Percentiles rank a stretch among this genome's conserved stretches.
These are phyloP conservation scores for Artemisia tridentata DNA, from an alignment of 129 eudicot species.

Conservation along the genomic window DNA sequence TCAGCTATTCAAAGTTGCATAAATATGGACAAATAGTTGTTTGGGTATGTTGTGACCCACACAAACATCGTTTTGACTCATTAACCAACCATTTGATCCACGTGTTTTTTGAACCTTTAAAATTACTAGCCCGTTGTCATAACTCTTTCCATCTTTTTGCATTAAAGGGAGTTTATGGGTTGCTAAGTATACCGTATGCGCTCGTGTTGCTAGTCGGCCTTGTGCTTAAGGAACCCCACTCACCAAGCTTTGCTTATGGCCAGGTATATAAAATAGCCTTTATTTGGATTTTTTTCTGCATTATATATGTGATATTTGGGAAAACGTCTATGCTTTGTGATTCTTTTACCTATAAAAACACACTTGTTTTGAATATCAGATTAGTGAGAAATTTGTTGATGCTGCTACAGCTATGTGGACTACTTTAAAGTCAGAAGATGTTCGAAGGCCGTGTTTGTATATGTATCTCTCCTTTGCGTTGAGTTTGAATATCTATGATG, in stretches of 20 bases:
- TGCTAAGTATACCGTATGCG: slow-evolving; percentile 69
- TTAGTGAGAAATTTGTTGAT: slow-evolving; percentile 51
- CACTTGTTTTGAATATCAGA: slow-evolving; percentile 27
- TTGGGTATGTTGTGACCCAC: no score
- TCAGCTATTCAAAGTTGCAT: no score
- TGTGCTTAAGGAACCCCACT: slow-evolving; percentile 69
- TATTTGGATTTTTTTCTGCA: background rate
- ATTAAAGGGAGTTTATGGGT: slow-evolving; percentile 76
- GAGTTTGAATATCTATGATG: slow-evolving; percentile 70
- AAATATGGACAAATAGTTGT: no score
- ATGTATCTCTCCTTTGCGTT: slow-evolving; percentile 81
- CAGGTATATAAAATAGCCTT: slow-evolving; percentile 47
- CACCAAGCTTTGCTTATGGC: slow-evolving; percentile 56
- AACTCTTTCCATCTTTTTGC: background rate
- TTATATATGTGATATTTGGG: slow-evolving; percentile 1
- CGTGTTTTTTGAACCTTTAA: no score
- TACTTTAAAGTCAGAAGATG: slow-evolving; percentile 62
- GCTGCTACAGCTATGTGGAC: slow-evolving; percentile 82
- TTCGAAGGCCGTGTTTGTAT: slow-evolving; percentile 93
- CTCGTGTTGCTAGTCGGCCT: slow-evolving; percentile 71
- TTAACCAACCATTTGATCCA: no score
- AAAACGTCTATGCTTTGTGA: background rate
- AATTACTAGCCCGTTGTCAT: no score
- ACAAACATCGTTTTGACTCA: no score
- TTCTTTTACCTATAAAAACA: background rate